Evolutionary conservation across 1,284 basidiomycete species (phyloP).

Genomic region (Cryptococcus amylolentus): DNA sequence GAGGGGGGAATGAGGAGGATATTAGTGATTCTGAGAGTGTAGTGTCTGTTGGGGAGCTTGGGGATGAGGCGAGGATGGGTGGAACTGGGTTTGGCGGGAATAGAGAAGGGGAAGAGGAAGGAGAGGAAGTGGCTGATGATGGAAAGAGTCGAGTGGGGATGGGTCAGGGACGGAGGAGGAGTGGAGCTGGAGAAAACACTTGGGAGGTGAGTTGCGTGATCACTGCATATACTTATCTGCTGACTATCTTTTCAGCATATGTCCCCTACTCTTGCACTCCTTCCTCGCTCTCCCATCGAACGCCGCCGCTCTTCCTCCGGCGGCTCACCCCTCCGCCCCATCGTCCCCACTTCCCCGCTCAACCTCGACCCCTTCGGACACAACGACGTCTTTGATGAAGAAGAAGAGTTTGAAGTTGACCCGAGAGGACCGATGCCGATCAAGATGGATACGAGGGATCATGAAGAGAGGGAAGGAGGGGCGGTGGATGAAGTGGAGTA

Average conservation of each 20-base stretch:
- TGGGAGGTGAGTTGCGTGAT: conserved; percentile 70
- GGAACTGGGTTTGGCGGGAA: conserved; percentile 55
- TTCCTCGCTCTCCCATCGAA: conserved; percentile 78
- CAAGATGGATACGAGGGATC: conserved; percentile 41
- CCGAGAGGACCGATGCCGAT: conserved; percentile 70
- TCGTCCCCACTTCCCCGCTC: conserved; percentile 58
- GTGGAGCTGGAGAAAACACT: conserved; percentile 64
- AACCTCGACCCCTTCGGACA: conserved; percentile 56
- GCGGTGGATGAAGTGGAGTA: conserved; percentile 51
- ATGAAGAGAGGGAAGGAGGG: conserved; percentile 40
- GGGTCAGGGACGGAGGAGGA: conserved; percentile 16
- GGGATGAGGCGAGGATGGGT: conserved; percentile 66
- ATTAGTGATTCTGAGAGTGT: conserved; percentile 89
- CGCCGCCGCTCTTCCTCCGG: conserved; percentile 65
- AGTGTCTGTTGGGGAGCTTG: conserved; percentile 78
- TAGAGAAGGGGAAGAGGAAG: conserved; percentile 51
- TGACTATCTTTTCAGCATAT: conserved; percentile 62
- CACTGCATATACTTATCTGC: conserved; percentile 1
- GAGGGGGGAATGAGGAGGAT: conserved; percentile 27
- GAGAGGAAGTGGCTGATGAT: conserved; percentile 61
- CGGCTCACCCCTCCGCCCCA: conserved; percentile 72
- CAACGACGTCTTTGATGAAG: conserved; percentile 60
- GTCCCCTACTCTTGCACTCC: conserved; percentile 86
- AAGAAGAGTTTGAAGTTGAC: conserved; percentile 52
- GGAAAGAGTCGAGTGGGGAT: conserved; percentile 1